Evolutionary conservation across 2,329 filamentous ascomycete species (phyloP).

Genomic region (Aspergillus clavatus): DNA sequence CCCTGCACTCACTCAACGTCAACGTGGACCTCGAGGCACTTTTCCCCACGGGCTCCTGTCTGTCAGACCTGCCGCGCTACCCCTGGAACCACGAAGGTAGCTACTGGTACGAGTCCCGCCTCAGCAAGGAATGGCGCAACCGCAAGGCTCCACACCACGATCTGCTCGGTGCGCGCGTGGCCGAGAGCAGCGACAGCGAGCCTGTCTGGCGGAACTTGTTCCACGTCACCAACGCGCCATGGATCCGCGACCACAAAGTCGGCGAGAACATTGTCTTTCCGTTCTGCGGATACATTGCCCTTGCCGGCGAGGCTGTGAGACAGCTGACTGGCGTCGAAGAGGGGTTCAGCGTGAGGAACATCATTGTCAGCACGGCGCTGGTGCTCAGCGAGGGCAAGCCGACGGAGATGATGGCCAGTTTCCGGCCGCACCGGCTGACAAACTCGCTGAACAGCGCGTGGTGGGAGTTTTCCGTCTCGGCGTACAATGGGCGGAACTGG

Average conservation of each 20-base stretch:
- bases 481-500: conserved; percentile 16
- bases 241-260: conserved; percentile 29
- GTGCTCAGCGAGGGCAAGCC: not conserved
- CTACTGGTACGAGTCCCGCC: conserved; percentile 19
- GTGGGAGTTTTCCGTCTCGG: conserved; percentile 25
- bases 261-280: conserved; percentile 20
- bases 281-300: conserved; percentile 20
- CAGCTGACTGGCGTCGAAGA: conserved; percentile 10
- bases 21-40: not conserved
- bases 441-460: conserved; percentile 15
- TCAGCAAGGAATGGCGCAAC: conserved; percentile 16
- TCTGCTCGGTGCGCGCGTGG: conserved; percentile 22
- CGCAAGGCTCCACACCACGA: conserved; percentile 23
- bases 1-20: conserved; percentile 5
- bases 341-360: conserved; percentile 2
- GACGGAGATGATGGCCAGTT: conserved; percentile 17
- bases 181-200: conserved; percentile 20
- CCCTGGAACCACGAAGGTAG: conserved; percentile 18
- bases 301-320: conserved; percentile 20
- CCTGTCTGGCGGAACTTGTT: conserved; percentile 28
- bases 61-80: conserved; percentile 18
- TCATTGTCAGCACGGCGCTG: not conserved
- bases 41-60: conserved; percentile 6
- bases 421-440: conserved; percentile 12
- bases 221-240: conserved; percentile 20